Base-by-base conservation (phyloP, 2,329 filamentous ascomycete species). In the Elsinoe ampelina region DNA sequence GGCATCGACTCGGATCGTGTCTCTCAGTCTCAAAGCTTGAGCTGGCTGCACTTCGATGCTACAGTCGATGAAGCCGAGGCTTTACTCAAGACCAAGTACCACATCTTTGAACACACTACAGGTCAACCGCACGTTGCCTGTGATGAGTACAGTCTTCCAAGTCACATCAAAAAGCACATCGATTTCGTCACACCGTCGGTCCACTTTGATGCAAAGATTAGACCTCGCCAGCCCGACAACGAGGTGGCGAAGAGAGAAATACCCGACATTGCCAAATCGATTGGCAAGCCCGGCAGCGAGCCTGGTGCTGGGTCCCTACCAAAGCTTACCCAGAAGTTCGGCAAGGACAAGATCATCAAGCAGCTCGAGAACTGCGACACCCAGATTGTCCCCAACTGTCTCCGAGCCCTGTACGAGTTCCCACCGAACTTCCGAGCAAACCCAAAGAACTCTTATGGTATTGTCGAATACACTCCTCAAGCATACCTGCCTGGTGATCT, bases 381-480 rank as follows among this genome's bases (percentile, higher is more conserved):
- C 12, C 75, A 77, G 63, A 81, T 84, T 60, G 83, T 80, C 0
- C 79, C 80, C 0, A 73, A 74, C 41, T 84, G 81, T 62, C 60
- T 72, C n/a, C 62, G 68, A 7, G 66, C 65, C 8, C 60, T 72
- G 2, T 72, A 72, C 59, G 63, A 65, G 34, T 68, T 72, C 54
- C 67, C 67, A 3, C 58, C 61, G 60, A 59, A 66, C 69, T 47
- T 55, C 19, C 51, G 51, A 72, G 78, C 13, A 62, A 70, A 67
- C 22, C 61, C 71, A 13, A 73, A 74, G 65, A 81, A 81, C 63
- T 73, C 70, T 20, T 73, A 77, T 45, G 77, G 77, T 36, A 75
- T 82, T 42, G 78, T 79, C 36, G 78, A 81, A 61, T 76, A 76
- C 56, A 73, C 70, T 10, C 72, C 71, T 22, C 75, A 82, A 61